These are phyloP conservation scores for Eucalyptus decipiens DNA, from an alignment of 345 rosid species.

Conservation along the genomic window DNA sequence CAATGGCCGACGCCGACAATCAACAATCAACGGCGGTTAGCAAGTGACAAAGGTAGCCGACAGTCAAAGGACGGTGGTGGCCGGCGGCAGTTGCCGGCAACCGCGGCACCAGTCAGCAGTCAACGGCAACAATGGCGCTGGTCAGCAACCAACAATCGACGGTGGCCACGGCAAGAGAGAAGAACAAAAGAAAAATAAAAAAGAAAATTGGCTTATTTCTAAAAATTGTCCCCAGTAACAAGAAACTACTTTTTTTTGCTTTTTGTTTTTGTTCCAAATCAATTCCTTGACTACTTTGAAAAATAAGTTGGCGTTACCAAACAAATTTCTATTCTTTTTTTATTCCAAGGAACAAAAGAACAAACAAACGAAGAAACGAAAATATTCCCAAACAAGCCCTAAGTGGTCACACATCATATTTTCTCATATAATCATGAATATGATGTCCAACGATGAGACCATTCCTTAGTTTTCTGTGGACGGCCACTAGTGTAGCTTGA, in stretches of 20 bases:
- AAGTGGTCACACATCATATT: background rate
- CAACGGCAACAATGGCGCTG: fast-evolving
- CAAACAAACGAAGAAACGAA: no score
- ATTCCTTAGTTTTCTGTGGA: background rate
- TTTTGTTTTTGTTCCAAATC: fast-evolving
- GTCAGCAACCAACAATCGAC: fast-evolving
- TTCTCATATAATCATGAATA: background rate
- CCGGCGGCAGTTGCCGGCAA: fast-evolving
- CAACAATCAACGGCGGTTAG: fast-evolving
- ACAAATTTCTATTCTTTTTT: fast-evolving
- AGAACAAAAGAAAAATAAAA: no score
- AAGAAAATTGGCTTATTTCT: no score
- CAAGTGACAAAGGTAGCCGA: fast-evolving
- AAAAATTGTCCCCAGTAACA: fast-evolving
- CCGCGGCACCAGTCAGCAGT: fast-evolving
- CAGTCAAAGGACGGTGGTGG: fast-evolving
- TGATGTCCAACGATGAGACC: background rate
- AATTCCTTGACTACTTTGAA: fast-evolving
- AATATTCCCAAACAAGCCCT: no score
- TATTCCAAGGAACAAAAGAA: fast-evolving
- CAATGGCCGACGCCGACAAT: fast-evolving
- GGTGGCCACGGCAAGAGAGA: no score
- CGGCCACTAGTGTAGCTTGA: background rate
- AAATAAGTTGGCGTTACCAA: no score
- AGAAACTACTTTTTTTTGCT: no score